Evolutionary conservation across 1,284 basidiomycete genomes (phyloP), one percentile per base, ranked within the genome.

Genomic region (Exsudoporus floridanus): DNA sequence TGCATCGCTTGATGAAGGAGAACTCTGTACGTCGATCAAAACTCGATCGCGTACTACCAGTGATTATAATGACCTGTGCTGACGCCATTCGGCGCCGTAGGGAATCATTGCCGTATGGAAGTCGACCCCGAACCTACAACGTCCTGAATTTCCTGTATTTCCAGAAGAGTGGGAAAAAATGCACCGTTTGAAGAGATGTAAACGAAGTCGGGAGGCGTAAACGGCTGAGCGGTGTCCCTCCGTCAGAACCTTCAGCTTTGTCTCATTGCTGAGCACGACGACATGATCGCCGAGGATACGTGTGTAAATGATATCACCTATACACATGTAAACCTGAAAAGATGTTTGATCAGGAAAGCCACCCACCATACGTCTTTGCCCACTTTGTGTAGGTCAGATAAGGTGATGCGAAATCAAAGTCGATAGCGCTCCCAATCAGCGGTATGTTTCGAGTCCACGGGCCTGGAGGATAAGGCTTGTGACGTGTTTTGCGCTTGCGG

Each of bases 91-190:
- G n/a, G 42, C 13, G 12, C 43, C 28, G 13, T 50, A 50, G n/a
- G 49, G 42, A n/a, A 50, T 46, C 49, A 50, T 50, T 18, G 49
- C 49, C 7, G 49, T 50, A 31, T 50, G 49, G 44, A 50, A 50
- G 28, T 50, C 49, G 28, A 50, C 27, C 8, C 49, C 49, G 28
- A 50, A 50, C 7, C 49, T 50, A 30, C 10, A 30, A 37, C 14
- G 12, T 13, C 16, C 43, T 45, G 7, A 37, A 25, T 25, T 13
- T 28, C 27, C 27, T 4, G 27, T 28, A 3, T 9, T 2, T 3
- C 27, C 8, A 8, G 27, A 28, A 3, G 27, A 28, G 10, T 3
- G 27, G 1, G 27, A 28, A 41, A 14, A 4, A 28, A 5, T 23
- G 4, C 33, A 50, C 49, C 49, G 42, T 28, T 47, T 50, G 43